phyloP scores from a whole-genome alignment of 208 protist genomes.

The Borovskyia barvae region DNA sequence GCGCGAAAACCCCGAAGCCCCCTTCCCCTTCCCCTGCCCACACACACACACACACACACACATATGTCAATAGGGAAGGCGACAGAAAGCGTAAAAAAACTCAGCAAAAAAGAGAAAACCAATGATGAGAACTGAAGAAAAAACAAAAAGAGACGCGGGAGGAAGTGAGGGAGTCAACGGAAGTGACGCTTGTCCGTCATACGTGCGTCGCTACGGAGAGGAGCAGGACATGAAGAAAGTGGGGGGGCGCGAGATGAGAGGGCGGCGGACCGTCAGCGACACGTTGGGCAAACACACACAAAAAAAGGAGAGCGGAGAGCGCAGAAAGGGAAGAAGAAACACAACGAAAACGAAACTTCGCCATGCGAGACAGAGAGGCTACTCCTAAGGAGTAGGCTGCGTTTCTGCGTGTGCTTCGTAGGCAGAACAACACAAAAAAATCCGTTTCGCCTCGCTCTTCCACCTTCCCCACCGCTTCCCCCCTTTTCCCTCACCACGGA shows the following conservation, averaged over 20 bases:
- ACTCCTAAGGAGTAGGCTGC: too few relatives aligned
- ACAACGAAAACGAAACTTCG: conserved; percentile 1
- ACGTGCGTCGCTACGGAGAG: background rate
- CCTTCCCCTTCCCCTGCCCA: too few relatives aligned
- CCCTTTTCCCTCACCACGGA: too few relatives aligned
- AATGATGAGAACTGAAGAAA: background rate
- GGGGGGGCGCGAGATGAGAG: background rate
- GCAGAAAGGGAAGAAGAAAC: conserved; percentile 1
- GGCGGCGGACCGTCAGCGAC: background rate
- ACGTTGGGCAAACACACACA: background rate
- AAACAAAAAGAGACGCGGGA: background rate
- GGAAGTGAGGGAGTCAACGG: too few relatives aligned
- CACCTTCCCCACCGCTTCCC: too few relatives aligned
- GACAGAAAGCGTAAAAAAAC: background rate
- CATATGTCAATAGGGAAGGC: background rate
- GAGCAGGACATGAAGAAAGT: background rate
- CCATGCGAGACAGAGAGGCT: too few relatives aligned
- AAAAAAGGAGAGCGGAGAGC: background rate
- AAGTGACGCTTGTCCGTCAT: background rate
- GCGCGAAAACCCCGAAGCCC: too few relatives aligned
- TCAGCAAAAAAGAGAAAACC: background rate
- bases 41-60: conserved; percentile 4
- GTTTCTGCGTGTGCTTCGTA: too few relatives aligned
- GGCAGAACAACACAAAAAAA: too few relatives aligned
- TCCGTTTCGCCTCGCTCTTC: too few relatives aligned